A percentile compares a stretch with the other conserved stretches of the same genome.
Evolutionary conservation across 2,329 filamentous ascomycete genomes (phyloP).

Genomic region (Ceratocystis cacaofunesta): DNA sequence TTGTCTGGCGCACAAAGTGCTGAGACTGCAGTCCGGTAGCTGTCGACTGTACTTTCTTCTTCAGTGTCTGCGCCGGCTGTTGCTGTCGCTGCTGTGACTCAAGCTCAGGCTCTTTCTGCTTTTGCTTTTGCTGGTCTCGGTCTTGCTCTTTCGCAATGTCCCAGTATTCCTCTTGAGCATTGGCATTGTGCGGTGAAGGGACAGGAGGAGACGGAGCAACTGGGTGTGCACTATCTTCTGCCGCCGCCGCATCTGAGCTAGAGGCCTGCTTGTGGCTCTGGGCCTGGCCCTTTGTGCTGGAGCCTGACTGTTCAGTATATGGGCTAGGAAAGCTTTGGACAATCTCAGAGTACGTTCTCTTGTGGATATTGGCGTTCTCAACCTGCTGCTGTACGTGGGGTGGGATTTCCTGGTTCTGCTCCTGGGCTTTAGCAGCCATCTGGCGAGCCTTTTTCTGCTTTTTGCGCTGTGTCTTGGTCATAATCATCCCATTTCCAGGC

Average conservation of each 20-base stretch:
- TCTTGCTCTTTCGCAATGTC: constrained; percentile 1
- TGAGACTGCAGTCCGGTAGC: not conserved
- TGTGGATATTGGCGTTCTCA: not conserved
- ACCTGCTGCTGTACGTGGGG: not conserved
- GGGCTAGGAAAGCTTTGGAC: not conserved
- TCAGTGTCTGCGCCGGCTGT: not conserved
- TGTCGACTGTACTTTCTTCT: not conserved
- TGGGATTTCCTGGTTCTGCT: not conserved
- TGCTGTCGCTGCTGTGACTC: not conserved
- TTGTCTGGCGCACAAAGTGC: not conserved
- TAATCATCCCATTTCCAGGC: not conserved
- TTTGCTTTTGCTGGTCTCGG: not conserved
- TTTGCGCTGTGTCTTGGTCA: not conserved
- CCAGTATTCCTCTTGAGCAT: constrained; percentile 5
- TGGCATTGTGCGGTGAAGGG: not conserved
- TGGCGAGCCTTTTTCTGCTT: constrained; percentile 6
- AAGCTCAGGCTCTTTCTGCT: not conserved
- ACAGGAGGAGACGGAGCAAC: not conserved
- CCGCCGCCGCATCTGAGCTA: not conserved
- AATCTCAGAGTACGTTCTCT: not conserved
- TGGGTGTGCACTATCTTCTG: constrained; percentile 2
- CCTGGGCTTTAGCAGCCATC: not conserved
- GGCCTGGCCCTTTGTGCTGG: not conserved
- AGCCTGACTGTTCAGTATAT: not conserved
- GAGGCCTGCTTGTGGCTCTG: not conserved